Evolutionary conservation across 129 eudicot genomes (phyloP), one percentile per base, ranked within the genome.

Genomic region (Flaveria bidentis): DNA sequence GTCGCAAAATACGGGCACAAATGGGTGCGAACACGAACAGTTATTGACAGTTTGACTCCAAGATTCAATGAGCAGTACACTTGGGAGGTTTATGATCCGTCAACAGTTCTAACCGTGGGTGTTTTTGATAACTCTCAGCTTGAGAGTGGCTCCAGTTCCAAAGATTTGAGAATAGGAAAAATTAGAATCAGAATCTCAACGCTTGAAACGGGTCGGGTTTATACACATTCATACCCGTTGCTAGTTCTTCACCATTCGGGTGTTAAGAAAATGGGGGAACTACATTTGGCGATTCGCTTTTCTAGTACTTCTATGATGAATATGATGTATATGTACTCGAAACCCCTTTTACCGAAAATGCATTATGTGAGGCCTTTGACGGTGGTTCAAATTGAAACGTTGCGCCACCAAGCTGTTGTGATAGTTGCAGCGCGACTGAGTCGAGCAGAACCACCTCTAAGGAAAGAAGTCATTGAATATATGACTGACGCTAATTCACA

Each of bases 51-150:
- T 80, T 82, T 86, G 55, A 82, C 72, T 66, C 98, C 98, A 0
- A 85, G 86, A 78, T 93, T 81, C 78, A 93, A 93, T 51, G 98
- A 93, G 82, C 96, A 93, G 67, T 93, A 93, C 83, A 85, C 96
- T 39, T 93, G 98, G 98, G 98, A 93, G 71, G 98, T 93, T 70
- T 86, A 71, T 46, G 98, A 93, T 68, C 98, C 96, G 9, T 80
- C 95, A 60, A 93, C 98, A 2, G 98, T 93, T 85, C 86, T 93
- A 63, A 90, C 96, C 5, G 81, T 93, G 5, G 95, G 95, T 17
- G 96, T 93, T 73, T 90, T 93, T n/a, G 95, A 90, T 52, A 90
- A 90, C 67, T 70, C 88, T 1, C 94, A 86, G 50, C 72, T 90
- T 7, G 73, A 85, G 20, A 86, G 82, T 3, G 80, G 66, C 30